Conservation (phyloP, 305 asterid genomes). For the Fraxinus xanthoxyloides region DNA sequence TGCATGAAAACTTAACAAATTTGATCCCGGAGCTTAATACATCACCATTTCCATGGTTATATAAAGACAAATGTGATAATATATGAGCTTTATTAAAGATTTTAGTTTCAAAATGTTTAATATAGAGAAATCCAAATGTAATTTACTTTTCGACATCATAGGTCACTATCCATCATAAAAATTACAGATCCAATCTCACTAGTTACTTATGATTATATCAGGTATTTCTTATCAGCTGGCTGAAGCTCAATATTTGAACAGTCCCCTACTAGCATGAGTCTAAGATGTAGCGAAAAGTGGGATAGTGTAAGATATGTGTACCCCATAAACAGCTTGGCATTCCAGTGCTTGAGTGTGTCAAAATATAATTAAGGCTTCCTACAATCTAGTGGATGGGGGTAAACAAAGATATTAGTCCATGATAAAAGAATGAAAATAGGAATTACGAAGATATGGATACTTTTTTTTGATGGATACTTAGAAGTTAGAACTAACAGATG, state of each 20-base stretch:
- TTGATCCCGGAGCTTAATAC: neutral
- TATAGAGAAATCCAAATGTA: conserved; percentile 10
- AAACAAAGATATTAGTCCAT: neutral
- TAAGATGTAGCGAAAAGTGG: neutral
- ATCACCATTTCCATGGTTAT: conserved; percentile 1
- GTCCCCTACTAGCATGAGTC: neutral
- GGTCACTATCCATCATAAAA: neutral
- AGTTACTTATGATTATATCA: neutral
- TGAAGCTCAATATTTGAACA: neutral
- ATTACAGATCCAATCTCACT: neutral
- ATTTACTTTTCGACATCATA: conserved; percentile 3
- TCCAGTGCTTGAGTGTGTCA: neutral
- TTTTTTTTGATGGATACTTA: neutral
- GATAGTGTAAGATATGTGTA: neutral
- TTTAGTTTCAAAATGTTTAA: conserved; percentile 4
- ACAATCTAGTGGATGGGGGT: neutral
- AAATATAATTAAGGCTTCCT: neutral
- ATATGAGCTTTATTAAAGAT: neutral
- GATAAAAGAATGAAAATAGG: neutral
- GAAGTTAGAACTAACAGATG: neutral
- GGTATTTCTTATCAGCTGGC: neutral
- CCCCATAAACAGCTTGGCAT: neutral
- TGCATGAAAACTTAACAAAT: conserved; percentile 7
- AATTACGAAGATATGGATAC: neutral
- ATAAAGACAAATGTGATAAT: conserved; percentile 5